A percentile compares a stretch with the other conserved stretches of the same genome.
phyloP scores from a whole-genome alignment of 2,329 filamentous ascomycete species.

The Leptographium procerum region DNA sequence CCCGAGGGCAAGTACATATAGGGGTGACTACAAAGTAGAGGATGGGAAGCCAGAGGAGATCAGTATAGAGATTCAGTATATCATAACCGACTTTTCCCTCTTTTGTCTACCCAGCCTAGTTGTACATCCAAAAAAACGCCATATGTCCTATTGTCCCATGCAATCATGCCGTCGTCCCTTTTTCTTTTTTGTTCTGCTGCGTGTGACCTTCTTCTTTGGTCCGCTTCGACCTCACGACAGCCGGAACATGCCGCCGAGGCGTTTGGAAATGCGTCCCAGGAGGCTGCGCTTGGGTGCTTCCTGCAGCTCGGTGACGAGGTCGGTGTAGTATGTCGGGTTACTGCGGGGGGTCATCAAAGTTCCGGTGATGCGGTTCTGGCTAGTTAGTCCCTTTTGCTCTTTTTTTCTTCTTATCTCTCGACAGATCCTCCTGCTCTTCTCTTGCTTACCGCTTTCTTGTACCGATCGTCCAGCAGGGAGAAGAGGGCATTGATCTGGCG shows the following conservation, averaged over 20 bases:
- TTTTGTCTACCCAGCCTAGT: background rate
- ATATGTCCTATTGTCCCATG: too few species aligned
- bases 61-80: background rate
- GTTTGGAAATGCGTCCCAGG: constrained; percentile 39
- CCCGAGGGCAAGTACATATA: constrained; percentile 69
- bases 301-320: constrained; percentile 50
- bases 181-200: too few species aligned
- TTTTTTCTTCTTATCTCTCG: too few species aligned
- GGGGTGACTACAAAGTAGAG: background rate
- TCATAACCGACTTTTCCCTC: background rate
- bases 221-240: constrained; percentile 28
- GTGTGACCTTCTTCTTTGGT: background rate
- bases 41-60: background rate
- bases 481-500: constrained; percentile 49
- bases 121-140: background rate
- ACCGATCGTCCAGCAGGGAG: constrained; percentile 48
- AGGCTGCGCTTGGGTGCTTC: constrained; percentile 48
- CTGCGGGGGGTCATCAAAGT: constrained; percentile 45
- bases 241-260: constrained; percentile 47
- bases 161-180: background rate
- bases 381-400: too few species aligned
- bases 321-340: constrained; percentile 52
- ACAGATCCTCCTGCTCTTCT: background rate
- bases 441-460: constrained; percentile 41
- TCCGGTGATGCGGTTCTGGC: constrained; percentile 36